These are phyloP conservation scores for Piromyces finnis DNA, from an alignment of 192 early-diverging fungal genomes.

Conservation along the genomic window DNA sequence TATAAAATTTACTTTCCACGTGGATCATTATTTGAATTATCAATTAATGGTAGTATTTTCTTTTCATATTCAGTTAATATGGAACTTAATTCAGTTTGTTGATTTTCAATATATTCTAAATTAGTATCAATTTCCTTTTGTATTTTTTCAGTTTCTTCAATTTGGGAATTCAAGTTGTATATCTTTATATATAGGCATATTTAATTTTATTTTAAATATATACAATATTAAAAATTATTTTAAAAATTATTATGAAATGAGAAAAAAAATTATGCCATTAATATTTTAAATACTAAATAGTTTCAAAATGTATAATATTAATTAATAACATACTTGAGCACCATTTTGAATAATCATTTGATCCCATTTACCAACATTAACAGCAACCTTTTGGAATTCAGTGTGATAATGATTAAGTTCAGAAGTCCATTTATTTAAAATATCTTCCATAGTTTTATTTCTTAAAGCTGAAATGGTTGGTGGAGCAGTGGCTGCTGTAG, in stretches of 20 bases:
- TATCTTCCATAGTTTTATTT: conserved; percentile 78
- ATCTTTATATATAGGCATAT: conserved; percentile 22
- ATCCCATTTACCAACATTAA: conserved; percentile 73
- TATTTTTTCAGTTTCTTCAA: conserved; percentile 48
- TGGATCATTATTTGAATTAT: conserved; percentile 7
- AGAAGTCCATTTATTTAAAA: conserved; percentile 73
- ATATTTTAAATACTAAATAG: too few species aligned
- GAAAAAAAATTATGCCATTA: too few species aligned
- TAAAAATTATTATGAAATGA: too few species aligned
- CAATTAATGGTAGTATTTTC: conserved; percentile 18
- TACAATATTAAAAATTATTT: too few species aligned
- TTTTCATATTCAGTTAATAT: conserved; percentile 66
- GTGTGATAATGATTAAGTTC: conserved; percentile 61
- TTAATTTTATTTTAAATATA: too few species aligned
- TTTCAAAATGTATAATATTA: too few species aligned
- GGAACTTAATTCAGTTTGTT: conserved; percentile 63
- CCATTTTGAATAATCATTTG: conserved; percentile 67
- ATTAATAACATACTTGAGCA: conserved; percentile 27
- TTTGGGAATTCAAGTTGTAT: conserved; percentile 26
- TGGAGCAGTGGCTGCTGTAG: conserved; percentile 11
- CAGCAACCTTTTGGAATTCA: conserved; percentile 73
- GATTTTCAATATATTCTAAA: conserved; percentile 69
- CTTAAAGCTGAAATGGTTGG: conserved; percentile 33
- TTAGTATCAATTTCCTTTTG: conserved; percentile 70
- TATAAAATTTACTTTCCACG: conserved; percentile 5